A percentile compares a stretch with the other conserved stretches of the same genome.
Conservation (phyloP, 768 basidiomycete species). For the Hygrocybe punicea region DNA sequence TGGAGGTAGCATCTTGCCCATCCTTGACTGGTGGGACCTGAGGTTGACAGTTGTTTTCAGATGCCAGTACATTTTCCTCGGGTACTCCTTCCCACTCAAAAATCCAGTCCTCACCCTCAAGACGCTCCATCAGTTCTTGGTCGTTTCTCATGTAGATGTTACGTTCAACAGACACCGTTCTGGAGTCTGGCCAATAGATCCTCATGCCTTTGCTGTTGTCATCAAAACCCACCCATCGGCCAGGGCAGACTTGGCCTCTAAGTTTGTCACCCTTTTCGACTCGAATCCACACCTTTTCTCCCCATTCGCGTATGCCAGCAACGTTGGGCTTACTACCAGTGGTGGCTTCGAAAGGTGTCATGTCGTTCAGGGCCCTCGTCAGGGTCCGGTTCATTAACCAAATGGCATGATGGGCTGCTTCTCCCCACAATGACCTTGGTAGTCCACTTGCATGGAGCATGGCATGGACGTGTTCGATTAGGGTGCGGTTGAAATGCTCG, state of each 20-base stretch:
- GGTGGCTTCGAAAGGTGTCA: constrained; percentile 12
- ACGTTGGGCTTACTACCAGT: constrained; percentile 32
- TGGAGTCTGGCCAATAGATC: constrained; percentile 34
- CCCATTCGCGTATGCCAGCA: constrained; percentile 29
- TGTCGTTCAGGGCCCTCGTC: constrained; percentile 25
- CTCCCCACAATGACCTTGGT: constrained; percentile 39
- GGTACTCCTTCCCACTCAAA: too few species aligned
- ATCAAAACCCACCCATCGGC: constrained; percentile 25
- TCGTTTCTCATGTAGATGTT: constrained; percentile 26
- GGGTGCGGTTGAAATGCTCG: constrained; percentile 28
- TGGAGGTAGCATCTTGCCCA: background rate
- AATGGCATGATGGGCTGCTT: constrained; percentile 31
- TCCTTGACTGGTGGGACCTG: constrained; percentile 6
- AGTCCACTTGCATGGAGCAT: constrained; percentile 30
- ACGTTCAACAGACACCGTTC: constrained; percentile 27
- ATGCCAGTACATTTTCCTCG: too few species aligned
- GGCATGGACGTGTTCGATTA: constrained; percentile 21
- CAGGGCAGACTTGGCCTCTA: constrained; percentile 14
- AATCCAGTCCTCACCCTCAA: constrained; percentile 28
- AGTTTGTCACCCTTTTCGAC: constrained; percentile 26
- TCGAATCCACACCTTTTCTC: constrained; percentile 32
- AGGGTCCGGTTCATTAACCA: constrained; percentile 37
- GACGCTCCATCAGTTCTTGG: constrained; percentile 10
- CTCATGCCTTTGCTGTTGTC: constrained; percentile 23
- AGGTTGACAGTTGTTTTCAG: too few species aligned